Conservation (phyloP, 2,329 filamentous ascomycete species). For the Colletotrichum coccodes region DNA sequence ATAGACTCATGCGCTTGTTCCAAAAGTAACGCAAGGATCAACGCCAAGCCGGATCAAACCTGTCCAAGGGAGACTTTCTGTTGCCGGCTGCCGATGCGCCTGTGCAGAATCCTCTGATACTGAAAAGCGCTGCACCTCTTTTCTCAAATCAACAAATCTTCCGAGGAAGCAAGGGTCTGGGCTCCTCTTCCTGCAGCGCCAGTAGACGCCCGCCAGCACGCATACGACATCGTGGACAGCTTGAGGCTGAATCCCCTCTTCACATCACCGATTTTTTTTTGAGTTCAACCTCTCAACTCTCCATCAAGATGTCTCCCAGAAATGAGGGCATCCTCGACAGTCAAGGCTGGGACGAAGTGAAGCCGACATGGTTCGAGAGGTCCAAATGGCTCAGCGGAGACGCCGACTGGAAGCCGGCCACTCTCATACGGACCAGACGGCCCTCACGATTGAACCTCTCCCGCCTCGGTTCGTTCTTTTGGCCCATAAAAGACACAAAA, state of each 20-base stretch:
- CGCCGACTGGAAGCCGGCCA: constrained; percentile 41
- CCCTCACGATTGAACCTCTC: constrained; percentile 14
- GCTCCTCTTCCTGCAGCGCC: not conserved
- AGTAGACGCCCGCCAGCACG: constrained; percentile 1
- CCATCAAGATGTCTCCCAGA: constrained; percentile 42
- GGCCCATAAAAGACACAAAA: constrained; percentile 31
- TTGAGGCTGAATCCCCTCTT: not conserved
- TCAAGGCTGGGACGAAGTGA: constrained; percentile 46
- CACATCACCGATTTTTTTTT: not conserved
- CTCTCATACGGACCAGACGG: constrained; percentile 27
- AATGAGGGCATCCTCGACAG: constrained; percentile 45
- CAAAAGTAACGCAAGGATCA: not conserved
- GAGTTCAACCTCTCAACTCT: not conserved
- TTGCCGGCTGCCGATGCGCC: not conserved
- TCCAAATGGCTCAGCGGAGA: constrained; percentile 35
- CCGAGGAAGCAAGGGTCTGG: not conserved
- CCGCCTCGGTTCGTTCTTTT: constrained; percentile 19
- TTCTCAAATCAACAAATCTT: not conserved
- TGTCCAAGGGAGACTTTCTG: no score
- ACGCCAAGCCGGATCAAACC: constrained; percentile 1
- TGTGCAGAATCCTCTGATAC: not conserved
- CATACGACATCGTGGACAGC: not conserved
- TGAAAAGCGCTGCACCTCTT: constrained; percentile 18
- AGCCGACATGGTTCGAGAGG: constrained; percentile 35
- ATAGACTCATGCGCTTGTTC: not conserved